Percentiles rank a stretch among this genome's conserved stretches.
These are phyloP conservation scores for Pseudogymnoascus sp. DNA, from an alignment of 2,329 filamentous ascomycete genomes.

Conservation along the genomic window DNA sequence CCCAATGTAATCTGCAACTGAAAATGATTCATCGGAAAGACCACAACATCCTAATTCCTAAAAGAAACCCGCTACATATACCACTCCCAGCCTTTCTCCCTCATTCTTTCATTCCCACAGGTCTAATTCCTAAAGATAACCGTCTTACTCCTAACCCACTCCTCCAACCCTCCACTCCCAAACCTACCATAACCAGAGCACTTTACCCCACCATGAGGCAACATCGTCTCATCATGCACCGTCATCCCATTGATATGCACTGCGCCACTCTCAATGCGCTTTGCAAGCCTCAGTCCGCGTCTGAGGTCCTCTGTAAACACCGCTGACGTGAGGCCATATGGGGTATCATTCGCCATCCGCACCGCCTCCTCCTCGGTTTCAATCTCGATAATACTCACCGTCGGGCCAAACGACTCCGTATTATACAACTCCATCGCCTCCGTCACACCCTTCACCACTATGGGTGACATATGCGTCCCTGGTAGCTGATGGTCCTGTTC, in stretches of 20 bases:
- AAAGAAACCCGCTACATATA: not conserved
- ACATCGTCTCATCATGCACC: conserved; percentile 54
- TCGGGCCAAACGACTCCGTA: conserved; percentile 72
- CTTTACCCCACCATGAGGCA: conserved; percentile 63
- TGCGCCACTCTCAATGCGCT: conserved; percentile 57
- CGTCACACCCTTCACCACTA: conserved; percentile 61
- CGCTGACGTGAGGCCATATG: conserved; percentile 65
- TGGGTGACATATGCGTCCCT: conserved; percentile 45
- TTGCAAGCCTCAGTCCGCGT: conserved; percentile 51
- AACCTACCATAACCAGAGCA: conserved; percentile 58
- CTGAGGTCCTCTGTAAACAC: conserved; percentile 67
- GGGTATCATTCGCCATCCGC: conserved; percentile 69
- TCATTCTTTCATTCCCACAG: not conserved
- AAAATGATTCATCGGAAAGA: not conserved
- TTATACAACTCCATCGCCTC: conserved; percentile 68
- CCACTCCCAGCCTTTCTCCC: not conserved
- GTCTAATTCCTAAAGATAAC: conserved; percentile 43
- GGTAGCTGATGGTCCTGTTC: conserved; percentile 24
- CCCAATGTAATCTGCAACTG: not conserved
- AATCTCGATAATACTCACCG: conserved; percentile 61
- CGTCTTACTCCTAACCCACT: conserved; percentile 58
- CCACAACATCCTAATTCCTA: not conserved
- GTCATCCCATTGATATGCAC: conserved; percentile 62
- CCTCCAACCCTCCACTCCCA: conserved; percentile 43
- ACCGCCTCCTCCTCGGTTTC: conserved; percentile 67